These are phyloP conservation scores for Rosa chinensis DNA, from an alignment of 306 rosid genomes.

Conservation along the genomic window DNA sequence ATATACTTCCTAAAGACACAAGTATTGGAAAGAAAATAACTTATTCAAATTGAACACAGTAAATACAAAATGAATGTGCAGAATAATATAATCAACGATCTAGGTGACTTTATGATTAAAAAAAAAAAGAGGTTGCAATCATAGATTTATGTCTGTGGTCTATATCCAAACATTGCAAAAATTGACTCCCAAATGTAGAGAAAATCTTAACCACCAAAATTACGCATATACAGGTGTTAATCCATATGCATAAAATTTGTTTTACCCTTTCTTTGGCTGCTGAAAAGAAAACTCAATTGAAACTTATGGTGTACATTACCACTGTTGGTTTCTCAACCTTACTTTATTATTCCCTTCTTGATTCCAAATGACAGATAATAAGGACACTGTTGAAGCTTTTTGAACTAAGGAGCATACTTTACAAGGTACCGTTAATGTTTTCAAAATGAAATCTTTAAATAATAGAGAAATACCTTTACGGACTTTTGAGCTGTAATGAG, in stretches of 20 bases:
- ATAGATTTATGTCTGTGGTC: background rate
- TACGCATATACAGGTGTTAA: background rate
- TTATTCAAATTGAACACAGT: background rate
- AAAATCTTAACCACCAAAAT: background rate
- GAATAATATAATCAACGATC: background rate
- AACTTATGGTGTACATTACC: background rate
- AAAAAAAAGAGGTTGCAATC: background rate
- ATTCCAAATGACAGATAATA: background rate
- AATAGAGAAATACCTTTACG: slow-evolving; percentile 70
- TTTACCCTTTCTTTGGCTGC: background rate
- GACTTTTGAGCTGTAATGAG: slow-evolving; percentile 78
- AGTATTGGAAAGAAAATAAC: background rate
- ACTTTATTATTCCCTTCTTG: background rate
- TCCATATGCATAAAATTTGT: background rate
- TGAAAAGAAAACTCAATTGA: background rate
- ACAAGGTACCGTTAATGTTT: background rate
- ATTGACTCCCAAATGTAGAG: background rate
- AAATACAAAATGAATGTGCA: background rate
- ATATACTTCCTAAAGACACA: background rate
- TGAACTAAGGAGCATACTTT: background rate
- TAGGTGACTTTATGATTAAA: slow-evolving; percentile 3
- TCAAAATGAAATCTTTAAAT: background rate
- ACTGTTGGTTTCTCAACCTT: background rate
- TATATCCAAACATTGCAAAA: background rate
- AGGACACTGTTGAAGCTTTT: background rate